phyloP scores from a whole-genome alignment of 345 rosid species.

The Salix udensis region DNA sequence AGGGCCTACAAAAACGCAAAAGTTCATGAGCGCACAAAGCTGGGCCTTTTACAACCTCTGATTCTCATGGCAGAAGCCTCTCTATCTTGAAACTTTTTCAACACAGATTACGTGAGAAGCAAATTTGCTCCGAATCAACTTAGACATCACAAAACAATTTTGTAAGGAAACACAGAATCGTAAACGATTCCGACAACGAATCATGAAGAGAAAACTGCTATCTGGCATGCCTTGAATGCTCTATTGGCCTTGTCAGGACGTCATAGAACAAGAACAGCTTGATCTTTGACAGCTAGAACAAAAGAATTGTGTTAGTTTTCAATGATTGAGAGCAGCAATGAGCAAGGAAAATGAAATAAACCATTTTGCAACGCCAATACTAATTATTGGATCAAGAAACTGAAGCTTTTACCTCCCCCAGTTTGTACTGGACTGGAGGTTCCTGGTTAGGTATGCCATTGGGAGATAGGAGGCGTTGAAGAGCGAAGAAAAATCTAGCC shows the following conservation, averaged over 20 bases:
- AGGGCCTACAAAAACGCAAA: neutral
- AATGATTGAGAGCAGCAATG: neutral
- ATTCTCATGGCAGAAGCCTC: neutral
- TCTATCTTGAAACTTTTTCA: no score
- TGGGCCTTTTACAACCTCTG: neutral
- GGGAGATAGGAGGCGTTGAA: conserved; percentile 54
- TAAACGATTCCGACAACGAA: neutral
- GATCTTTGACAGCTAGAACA: neutral
- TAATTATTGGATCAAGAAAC: neutral
- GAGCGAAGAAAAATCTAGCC: conserved; percentile 58
- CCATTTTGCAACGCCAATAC: neutral
- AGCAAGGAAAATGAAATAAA: neutral
- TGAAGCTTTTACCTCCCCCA: conserved; percentile 33
- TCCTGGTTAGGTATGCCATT: conserved; percentile 35
- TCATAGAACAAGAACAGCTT: neutral
- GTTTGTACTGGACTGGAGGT: conserved; percentile 14
- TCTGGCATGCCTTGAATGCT: neutral
- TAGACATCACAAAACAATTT: neutral
- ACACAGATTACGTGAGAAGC: neutral
- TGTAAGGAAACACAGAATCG: neutral
- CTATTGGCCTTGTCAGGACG: neutral
- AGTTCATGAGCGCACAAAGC: neutral
- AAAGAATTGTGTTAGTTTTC: neutral
- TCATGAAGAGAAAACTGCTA: neutral
- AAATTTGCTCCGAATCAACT: neutral